Evolutionary conservation across 768 basidiomycete genomes (phyloP), one percentile per base, ranked within the genome.

Genomic region (Psilocybe azurescens): DNA sequence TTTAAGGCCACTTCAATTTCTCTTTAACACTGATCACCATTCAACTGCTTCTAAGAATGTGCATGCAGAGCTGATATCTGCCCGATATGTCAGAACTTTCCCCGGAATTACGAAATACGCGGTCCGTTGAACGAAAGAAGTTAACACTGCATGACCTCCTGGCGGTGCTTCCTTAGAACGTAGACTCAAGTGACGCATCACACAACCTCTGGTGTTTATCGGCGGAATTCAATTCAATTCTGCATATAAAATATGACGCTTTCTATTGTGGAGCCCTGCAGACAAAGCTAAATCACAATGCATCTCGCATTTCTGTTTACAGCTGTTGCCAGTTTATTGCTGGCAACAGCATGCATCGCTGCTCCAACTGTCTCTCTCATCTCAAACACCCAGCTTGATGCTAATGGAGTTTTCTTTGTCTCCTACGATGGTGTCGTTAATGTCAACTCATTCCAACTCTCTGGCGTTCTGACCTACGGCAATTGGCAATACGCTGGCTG

Each of bases 401-500:
- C 74, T 0, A 73, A 75, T 41, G 79, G 80, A 9, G 71, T 81
- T 46, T 83, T 77, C 67, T 82, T 81, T 61, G 67, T 81, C 49
- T 81, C 79, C 1, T 83, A 74, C 56, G 81, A 83, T 58, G 80
- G 80, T 9, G 75, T 83, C 44, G 79, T 83, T 46, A 81, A 81
- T 59, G 77, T 80, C 64, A 77, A 83, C 69, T 79, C 78, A 4
- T 83, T 83, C 73, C 80, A 81, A 54, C 71, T 78, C 11, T 79
- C 78, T 13, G 79, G 69, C 5, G 77, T 81, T 1, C 67, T 81
- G 29, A 78, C 81, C 3, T 74, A 75, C 62, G 67, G 70, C 18
- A 73, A 70, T 61, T 81, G 70, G 56, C 81, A 83, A 73, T 83
- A 72, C 60, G 79, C 77, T 36, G 80, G 70, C 2, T 83, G 81